phyloP scores from a whole-genome alignment of 2,329 filamentous ascomycete species.

The Ascochyta viciae-villosae region DNA sequence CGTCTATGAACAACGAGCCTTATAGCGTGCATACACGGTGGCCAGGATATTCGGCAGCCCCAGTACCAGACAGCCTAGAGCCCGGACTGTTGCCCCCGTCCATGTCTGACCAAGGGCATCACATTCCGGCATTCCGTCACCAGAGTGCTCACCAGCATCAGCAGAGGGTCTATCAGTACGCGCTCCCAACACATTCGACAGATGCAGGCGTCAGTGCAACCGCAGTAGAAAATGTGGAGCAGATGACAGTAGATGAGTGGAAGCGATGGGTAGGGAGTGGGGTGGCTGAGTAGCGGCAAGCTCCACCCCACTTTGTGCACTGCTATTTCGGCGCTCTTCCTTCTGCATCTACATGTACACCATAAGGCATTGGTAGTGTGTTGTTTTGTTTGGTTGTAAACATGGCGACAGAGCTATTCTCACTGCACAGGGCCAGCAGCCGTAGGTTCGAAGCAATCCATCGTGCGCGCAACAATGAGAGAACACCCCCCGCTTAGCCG shows the following conservation, averaged over 20 bases:
- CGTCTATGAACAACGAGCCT: neutral
- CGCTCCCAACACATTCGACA: neutral
- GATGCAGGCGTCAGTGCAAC: neutral
- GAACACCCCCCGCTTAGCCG: neutral
- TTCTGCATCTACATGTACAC: neutral
- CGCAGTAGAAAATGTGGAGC: slow-evolving; percentile 2
- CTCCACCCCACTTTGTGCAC: neutral
- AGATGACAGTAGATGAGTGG: slow-evolving; percentile 10
- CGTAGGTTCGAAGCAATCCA: neutral
- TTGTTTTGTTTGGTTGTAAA: neutral
- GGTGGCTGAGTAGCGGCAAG: neutral
- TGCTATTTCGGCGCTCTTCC: neutral
- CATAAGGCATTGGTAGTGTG: neutral
- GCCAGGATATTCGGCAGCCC: slow-evolving; percentile 1
- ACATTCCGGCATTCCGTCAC: neutral
- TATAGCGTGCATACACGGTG: slow-evolving; percentile 4
- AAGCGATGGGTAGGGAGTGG: slow-evolving; percentile 8
- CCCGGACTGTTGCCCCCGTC: slow-evolving; percentile 2
- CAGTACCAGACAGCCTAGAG: neutral
- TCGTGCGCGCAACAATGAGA: neutral
- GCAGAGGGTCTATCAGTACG: slow-evolving; percentile 1
- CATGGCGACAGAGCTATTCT: neutral
- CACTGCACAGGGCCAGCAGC: neutral
- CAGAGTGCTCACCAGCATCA: slow-evolving; percentile 7
- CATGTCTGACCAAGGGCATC: slow-evolving; percentile 1